Evolutionary conservation across 306 rosid species (phyloP).

Genomic region (Ormosia semicastrata): DNA sequence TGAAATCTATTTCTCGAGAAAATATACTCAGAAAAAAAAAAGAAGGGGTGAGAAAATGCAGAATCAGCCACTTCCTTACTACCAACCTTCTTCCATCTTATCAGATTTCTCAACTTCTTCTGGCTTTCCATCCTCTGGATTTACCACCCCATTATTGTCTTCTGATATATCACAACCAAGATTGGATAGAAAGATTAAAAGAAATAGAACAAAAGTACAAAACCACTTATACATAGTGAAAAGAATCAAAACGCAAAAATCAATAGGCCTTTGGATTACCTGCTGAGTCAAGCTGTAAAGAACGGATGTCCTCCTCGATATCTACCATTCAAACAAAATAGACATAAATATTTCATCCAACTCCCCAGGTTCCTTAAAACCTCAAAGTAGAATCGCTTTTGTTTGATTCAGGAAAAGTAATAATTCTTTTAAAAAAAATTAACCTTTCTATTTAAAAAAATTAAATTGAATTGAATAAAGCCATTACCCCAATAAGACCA

Average conservation of each 20-base stretch:
- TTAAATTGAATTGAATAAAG: background rate
- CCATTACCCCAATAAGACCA: background rate
- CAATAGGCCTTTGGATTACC: constrained; percentile 44
- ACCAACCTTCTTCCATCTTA: constrained; percentile 84
- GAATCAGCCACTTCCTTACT: constrained; percentile 27
- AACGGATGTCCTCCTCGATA: constrained; percentile 88
- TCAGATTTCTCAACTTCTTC: constrained; percentile 57
- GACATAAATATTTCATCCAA: constrained; percentile 22
- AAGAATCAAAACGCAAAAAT: constrained; percentile 4
- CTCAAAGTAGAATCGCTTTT: background rate
- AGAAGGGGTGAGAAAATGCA: background rate
- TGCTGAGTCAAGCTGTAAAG: constrained; percentile 86
- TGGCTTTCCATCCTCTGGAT: constrained; percentile 53
- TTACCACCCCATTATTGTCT: constrained; percentile 58
- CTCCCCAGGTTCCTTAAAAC: constrained; percentile 13
- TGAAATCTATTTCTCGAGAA: background rate
- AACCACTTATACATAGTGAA: background rate
- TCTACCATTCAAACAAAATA: constrained; percentile 49
- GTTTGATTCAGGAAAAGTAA: background rate
- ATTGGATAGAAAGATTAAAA: constrained; percentile 26
- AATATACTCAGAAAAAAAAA: background rate
- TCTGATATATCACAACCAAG: constrained; percentile 45
- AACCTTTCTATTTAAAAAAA: background rate
- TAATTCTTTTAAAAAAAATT: background rate
- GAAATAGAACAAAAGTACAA: constrained; percentile 7